These are phyloP conservation scores for Leucosporidium creatinivorum DNA, from an alignment of 768 basidiomycete genomes.

Conservation along the genomic window DNA sequence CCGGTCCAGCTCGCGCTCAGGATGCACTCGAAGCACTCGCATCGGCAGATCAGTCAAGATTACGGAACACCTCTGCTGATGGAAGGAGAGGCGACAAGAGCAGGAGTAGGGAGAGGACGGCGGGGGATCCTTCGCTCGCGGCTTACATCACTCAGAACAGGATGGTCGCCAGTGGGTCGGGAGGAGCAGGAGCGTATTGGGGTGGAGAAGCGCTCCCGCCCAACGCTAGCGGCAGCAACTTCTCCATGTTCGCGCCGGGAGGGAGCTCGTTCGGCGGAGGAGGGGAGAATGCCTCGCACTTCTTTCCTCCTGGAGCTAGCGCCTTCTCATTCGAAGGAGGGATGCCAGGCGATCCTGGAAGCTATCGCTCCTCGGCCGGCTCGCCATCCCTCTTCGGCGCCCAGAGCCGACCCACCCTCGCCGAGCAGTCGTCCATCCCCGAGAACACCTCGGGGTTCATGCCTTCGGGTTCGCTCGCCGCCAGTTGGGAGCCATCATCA, in stretches of 20 bases:
- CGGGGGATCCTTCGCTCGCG: not conserved
- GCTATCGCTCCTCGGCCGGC: too few relatives aligned
- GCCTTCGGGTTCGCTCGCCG: too few relatives aligned
- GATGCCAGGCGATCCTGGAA: too few relatives aligned
- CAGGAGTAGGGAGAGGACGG: constrained; percentile 4
- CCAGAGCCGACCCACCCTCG: too few relatives aligned
- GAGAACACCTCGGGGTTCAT: too few relatives aligned
- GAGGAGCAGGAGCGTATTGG: constrained; percentile 11
- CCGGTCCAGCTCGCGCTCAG: constrained; percentile 1
- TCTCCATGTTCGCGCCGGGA: constrained; percentile 17
- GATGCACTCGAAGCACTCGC: constrained; percentile 29
- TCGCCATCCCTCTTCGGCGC: too few relatives aligned
- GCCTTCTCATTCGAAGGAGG: constrained; percentile 28
- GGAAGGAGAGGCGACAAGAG: not conserved
- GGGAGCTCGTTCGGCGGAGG: constrained; percentile 22
- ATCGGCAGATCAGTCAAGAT: not conserved
- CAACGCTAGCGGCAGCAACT: constrained; percentile 13
- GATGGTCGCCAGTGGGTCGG: not conserved
- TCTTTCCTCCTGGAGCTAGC: constrained; percentile 22
- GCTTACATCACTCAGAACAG: not conserved
- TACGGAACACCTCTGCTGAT: too few relatives aligned
- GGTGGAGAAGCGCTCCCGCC: constrained; percentile 13
- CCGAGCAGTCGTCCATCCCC: too few relatives aligned
- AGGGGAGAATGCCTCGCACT: constrained; percentile 16
- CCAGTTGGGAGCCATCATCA: too few relatives aligned